These are phyloP conservation scores for Talaromyces sp. DNA, from an alignment of 2,329 filamentous ascomycete species.

Conservation along the genomic window DNA sequence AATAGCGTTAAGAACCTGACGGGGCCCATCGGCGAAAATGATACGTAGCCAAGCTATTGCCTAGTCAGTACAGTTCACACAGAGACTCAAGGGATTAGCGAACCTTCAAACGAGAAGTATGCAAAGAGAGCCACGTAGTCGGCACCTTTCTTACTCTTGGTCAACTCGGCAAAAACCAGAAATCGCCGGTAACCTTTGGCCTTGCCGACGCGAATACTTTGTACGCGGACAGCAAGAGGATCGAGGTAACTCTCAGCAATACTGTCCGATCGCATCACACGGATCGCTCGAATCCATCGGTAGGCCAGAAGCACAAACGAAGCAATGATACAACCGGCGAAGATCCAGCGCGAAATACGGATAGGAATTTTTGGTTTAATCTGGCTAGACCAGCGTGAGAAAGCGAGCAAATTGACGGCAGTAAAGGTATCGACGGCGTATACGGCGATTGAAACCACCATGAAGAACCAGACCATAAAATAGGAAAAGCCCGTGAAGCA, in stretches of 20 bases:
- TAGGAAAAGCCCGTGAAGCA: constrained; percentile 77
- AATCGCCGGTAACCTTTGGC: constrained; percentile 84
- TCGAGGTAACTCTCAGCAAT: constrained; percentile 92
- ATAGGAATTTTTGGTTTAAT: constrained; percentile 75
- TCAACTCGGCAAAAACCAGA: constrained; percentile 85
- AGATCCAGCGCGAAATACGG: constrained; percentile 86
- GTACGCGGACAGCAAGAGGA: constrained; percentile 75
- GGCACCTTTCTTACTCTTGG: constrained; percentile 83
- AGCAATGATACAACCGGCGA: constrained; percentile 83
- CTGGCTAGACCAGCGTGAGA: constrained; percentile 81
- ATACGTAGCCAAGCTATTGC: constrained; percentile 73
- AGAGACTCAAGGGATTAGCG: neutral
- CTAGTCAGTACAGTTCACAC: neutral
- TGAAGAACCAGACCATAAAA: constrained; percentile 74
- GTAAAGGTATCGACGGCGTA: constrained; percentile 92
- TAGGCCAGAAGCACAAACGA: constrained; percentile 79
- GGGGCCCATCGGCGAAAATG: constrained; percentile 84
- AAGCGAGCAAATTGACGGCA: constrained; percentile 82
- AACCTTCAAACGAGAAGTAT: neutral
- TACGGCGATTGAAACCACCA: constrained; percentile 73
- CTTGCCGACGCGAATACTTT: constrained; percentile 70
- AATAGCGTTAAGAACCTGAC: constrained; percentile 84
- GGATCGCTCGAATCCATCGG: constrained; percentile 73
- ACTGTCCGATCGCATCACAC: constrained; percentile 77
- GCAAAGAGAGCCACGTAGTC: constrained; percentile 86